These are phyloP conservation scores for Colletotrichum higginsianum DNA, from an alignment of 2,329 filamentous ascomycete genomes.

Conservation along the genomic window DNA sequence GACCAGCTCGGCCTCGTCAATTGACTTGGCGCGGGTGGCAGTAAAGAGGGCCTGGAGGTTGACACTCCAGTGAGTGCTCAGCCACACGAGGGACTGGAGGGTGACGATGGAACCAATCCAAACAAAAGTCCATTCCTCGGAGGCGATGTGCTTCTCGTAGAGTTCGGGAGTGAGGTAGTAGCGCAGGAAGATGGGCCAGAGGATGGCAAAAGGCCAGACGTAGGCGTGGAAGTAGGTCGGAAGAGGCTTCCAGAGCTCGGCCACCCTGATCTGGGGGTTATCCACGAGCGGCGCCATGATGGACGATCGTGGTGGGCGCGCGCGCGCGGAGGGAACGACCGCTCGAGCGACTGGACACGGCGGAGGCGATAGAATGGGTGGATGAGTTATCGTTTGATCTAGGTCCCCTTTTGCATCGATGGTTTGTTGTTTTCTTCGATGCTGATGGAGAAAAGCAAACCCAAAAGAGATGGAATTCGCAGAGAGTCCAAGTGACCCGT, in stretches of 20 bases:
- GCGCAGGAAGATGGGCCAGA: conserved; percentile 93
- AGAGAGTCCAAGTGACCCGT: conserved; percentile 19
- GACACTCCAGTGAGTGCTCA: conserved; percentile 98
- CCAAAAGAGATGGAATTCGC: not conserved
- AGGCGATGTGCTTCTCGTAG: conserved; percentile 92
- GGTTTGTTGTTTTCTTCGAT: conserved; percentile 7
- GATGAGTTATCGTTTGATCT: not conserved
- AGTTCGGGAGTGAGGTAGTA: conserved; percentile 87
- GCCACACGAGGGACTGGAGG: conserved; percentile 88
- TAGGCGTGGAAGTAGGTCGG: conserved; percentile 87
- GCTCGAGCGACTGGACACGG: conserved; percentile 1
- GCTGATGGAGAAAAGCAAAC: conserved; percentile 3
- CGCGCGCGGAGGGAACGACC: not conserved
- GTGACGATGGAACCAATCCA: conserved; percentile 92
- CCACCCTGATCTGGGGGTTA: conserved; percentile 88
- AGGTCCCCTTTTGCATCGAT: conserved; percentile 10
- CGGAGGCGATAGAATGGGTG: not conserved
- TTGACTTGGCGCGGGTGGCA: conserved; percentile 76
- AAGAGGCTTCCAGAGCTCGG: conserved; percentile 90
- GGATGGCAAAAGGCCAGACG: conserved; percentile 90
- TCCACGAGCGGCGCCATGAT: conserved; percentile 87
- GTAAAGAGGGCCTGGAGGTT: conserved; percentile 87
- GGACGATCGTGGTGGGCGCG: conserved; percentile 24
- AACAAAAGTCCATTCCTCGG: conserved; percentile 98
- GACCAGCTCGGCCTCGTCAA: conserved; percentile 86